Percentiles rank a stretch among this genome's conserved stretches.
Conservation (phyloP, 2,329 filamentous ascomycete genomes). For the Tolypocladium sp. region DNA sequence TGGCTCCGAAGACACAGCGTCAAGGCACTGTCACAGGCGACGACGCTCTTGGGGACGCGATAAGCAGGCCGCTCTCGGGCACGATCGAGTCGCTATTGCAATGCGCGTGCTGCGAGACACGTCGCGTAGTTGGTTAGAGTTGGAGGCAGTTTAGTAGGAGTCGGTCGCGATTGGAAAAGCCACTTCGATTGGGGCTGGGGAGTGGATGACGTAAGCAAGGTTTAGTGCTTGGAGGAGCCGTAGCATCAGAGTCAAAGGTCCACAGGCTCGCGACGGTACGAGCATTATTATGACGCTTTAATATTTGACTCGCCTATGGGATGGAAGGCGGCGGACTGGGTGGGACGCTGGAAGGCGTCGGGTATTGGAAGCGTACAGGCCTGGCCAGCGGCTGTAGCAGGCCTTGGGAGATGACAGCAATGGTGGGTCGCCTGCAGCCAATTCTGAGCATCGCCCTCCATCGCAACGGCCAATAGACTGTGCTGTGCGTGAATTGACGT, state of each 20-base stretch:
- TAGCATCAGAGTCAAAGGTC: no score
- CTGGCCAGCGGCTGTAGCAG: not conserved
- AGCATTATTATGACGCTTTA: not conserved
- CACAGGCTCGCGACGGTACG: not conserved
- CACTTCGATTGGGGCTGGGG: not conserved
- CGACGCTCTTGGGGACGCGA: no score
- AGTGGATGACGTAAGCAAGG: not conserved
- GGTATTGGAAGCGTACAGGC: not conserved
- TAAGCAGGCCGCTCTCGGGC: not conserved
- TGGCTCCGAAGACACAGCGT: conserved; percentile 10
- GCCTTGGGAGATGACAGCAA: no score
- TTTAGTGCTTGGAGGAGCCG: not conserved
- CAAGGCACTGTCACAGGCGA: not conserved
- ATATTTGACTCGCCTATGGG: not conserved
- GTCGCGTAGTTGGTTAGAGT: not conserved
- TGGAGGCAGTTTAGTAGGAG: not conserved
- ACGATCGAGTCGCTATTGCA: not conserved
- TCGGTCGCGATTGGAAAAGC: not conserved
- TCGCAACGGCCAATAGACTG: not conserved
- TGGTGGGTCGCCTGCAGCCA: not conserved
- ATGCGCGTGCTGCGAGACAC: not conserved
- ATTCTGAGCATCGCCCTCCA: not conserved
- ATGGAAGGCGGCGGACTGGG: not conserved
- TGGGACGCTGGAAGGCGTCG: not conserved
- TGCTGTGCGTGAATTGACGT: not conserved